Evolutionary conservation across 2,329 filamentous ascomycete genomes (phyloP).

Genomic region (Penicillium aurantiogriseum): DNA sequence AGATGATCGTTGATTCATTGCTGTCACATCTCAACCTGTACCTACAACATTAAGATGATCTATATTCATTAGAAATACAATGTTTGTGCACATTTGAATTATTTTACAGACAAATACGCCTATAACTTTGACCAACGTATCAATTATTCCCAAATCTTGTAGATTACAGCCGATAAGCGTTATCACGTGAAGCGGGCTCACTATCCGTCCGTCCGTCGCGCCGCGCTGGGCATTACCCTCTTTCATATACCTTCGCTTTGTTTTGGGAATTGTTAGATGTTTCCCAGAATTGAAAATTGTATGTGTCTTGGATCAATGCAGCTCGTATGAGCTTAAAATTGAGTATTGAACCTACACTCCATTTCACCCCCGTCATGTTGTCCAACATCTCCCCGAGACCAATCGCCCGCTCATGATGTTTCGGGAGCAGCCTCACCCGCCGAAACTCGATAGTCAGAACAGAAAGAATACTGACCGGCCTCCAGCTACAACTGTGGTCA

Average conservation of each 20-base stretch:
- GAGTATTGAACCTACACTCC: constrained; percentile 4
- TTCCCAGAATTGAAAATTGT: constrained; percentile 1
- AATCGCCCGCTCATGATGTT: constrained; percentile 7
- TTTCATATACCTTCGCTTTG: constrained; percentile 15
- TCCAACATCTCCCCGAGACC: not conserved
- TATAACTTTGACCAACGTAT: not conserved
- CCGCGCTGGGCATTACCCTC: constrained; percentile 9
- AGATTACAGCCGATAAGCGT: constrained; percentile 21
- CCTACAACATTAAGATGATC: not conserved
- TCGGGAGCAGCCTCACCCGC: not conserved
- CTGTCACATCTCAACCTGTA: not conserved
- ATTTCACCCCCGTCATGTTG: constrained; percentile 6
- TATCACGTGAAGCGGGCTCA: constrained; percentile 34
- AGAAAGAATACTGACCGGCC: constrained; percentile 14
- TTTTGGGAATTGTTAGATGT: constrained; percentile 4
- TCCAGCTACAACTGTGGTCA: constrained; percentile 10
- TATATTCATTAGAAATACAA: not conserved
- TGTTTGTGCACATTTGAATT: not conserved
- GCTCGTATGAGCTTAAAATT: not conserved
- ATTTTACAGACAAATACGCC: not conserved
- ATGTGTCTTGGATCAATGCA: constrained; percentile 5
- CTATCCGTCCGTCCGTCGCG: constrained; percentile 23
- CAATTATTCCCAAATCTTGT: not conserved
- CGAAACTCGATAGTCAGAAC: constrained; percentile 13
- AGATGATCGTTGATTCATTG: constrained; percentile 3